Base-by-base conservation (phyloP, 495 filamentous ascomycete genomes). In the Penicillium arizonense region DNA sequence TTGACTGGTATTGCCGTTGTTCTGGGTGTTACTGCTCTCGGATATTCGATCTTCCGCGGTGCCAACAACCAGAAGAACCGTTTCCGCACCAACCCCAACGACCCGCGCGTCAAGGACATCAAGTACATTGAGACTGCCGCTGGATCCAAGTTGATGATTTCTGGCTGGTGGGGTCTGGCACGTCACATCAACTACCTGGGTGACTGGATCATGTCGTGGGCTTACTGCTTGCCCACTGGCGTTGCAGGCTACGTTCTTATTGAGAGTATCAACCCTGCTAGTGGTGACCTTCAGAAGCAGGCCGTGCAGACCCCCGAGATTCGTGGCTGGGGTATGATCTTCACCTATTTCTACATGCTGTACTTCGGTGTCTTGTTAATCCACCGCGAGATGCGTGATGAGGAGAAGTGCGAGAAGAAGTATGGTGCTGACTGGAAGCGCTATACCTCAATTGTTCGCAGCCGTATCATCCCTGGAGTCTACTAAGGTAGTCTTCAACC, bases 121-220 rank as follows among this genome's bases (percentile, higher is more conserved):
- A 86, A 87, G 66, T 96, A 86, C 71, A 90, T 97, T 47, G 72
- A 94, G 74, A 98, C 94, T 23, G 85, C 86, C 64, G 77, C 82
- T 8, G 94, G 94, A 32, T 88, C 85, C 16, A 86, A 84, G 50
- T 77, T 97, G 44, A 82, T 98, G 63, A 83, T 82, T 3, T 88
- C 88, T 5, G 94, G 94, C 26, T 98, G 95, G 95, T 97, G 94
- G 95, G 95, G 94, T 35, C 73, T 80, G 18, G 87, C 91, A 11
- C 80, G 95, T 14, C 95, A 98, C 68, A 93, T 97, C 77, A 98
- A 97, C 74, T 97, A 98, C 67, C 70, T 96, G n/a, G 95, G 93
- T 35, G 94, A 98, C 71, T 97, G 93, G 93, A 72, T 92, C 47
- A 90, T 96, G 84, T 81, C 85, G 13, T 97, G 91, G 90, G 85